Evolutionary conservation across 179 eudicot species (phyloP), one percentile per base, ranked within the genome.

Genomic region (Sideroxylon spinosum): DNA sequence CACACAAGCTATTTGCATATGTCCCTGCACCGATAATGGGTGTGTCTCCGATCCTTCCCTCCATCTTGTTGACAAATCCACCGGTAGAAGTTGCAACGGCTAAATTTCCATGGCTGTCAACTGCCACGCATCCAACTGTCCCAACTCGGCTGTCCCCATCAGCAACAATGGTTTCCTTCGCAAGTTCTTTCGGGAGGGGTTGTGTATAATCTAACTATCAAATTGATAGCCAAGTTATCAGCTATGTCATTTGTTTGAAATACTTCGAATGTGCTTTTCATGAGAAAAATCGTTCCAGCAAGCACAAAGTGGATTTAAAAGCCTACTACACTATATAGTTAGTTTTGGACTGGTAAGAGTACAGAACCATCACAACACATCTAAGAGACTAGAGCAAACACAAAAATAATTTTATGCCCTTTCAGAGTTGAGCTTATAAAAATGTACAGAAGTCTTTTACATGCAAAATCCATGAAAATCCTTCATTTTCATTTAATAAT

Each of bases 41-140:
- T 6, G 98, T 89, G 83, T 93, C 97, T 0, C 98, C 97, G 2
- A 95, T 91, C 73, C 98, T 89, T 29, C 98, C 98, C 3, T 79
- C 95, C 97, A 90, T 91, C 80, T 95, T 95, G 89, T 95, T 95
- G 44, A 91, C 95, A 62, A 95, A 59, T 8, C 98, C 97, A 2
- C 98, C 98, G 3, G 98, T 93, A 10, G 98, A 95, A 74, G 98
- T 95, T 61, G 98, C 98, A 66, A 91, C 32, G 5, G 97, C 98
- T 85, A 92, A 69, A 77, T 90, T 88, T 52, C 98, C 98, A 0
- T 85, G 56, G 68, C 74, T 78, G 76, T 93, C 98, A 13, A 93
- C 87, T 9, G 97, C 98, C 20, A 95, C 99, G 68, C 98, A 95
- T 53, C 99, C 97, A 46, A 93, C 98, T 10, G 99, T 95, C 8